phyloP scores from a whole-genome alignment of 2,329 filamentous ascomycete species.

The Colletotrichum filicis region DNA sequence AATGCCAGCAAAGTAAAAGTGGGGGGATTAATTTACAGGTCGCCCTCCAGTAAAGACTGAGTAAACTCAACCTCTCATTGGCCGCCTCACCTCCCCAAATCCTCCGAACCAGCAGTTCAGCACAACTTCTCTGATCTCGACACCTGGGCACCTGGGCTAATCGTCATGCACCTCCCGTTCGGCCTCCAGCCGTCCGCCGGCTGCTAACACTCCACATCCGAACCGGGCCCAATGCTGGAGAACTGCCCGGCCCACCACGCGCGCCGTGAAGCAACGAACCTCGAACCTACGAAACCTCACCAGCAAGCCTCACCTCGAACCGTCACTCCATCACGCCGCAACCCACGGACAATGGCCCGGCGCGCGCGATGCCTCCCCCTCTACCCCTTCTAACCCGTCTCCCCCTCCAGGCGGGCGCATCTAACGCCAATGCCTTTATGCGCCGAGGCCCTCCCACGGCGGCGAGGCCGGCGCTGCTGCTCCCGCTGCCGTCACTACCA shows the following conservation, averaged over 20 bases:
- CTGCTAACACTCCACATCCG: neutral
- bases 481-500: neutral
- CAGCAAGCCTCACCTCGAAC: neutral
- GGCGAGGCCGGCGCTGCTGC: conserved; percentile 6
- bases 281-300: conserved; percentile 16
- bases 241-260: neutral
- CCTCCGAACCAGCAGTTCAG: neutral
- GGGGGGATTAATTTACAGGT: neutral
- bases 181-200: neutral
- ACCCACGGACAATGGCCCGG: conserved; percentile 32
- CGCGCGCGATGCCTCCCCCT: conserved; percentile 26
- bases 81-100: neutral
- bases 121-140: neutral
- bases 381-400: neutral
- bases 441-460: neutral
- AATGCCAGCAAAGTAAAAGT: conserved; percentile 28
- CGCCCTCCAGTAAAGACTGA: neutral
- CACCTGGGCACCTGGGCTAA: neutral
- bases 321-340: neutral
- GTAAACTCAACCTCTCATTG: neutral
- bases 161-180: neutral
- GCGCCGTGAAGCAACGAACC: neutral
- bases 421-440: conserved; percentile 17
- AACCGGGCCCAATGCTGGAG: neutral
- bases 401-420: neutral